Evolutionary conservation across 108 stramenopile species (phyloP).

Genomic region (Fistulifera pelliculosa): DNA sequence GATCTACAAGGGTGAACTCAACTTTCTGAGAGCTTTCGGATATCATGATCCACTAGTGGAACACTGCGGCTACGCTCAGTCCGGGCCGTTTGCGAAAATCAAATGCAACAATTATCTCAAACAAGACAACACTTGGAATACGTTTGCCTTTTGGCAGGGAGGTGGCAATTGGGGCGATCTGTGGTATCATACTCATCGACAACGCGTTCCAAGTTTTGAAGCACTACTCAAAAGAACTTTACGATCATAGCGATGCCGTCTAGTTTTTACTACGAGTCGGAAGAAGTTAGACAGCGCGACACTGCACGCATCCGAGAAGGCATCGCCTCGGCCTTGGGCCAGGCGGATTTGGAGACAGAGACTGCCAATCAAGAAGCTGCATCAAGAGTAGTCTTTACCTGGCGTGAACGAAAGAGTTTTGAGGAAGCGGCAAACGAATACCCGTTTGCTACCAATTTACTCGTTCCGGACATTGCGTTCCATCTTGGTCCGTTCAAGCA

Average conservation of each 20-base stretch:
- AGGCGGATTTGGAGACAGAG: background rate
- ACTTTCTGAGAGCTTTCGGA: conserved; percentile 1
- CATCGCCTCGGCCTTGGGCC: background rate
- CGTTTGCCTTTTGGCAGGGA: conserved; percentile 30
- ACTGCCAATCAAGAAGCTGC: background rate
- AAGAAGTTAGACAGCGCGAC: background rate
- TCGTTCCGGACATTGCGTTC: conserved; percentile 36
- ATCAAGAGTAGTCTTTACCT: conserved; percentile 14
- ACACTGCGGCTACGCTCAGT: background rate
- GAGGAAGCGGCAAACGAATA: conserved; percentile 18
- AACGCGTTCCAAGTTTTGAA: conserved; percentile 16
- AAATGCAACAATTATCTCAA: background rate
- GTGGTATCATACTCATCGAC: conserved; percentile 18
- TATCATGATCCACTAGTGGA: background rate
- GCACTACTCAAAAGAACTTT: conserved; percentile 18
- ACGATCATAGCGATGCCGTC: conserved; percentile 25
- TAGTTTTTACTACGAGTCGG: conserved; percentile 15
- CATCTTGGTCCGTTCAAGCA: conserved; percentile 25
- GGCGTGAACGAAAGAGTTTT: conserved; percentile 28
- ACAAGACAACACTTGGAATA: background rate
- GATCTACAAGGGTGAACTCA: conserved; percentile 18
- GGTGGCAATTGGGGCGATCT: conserved; percentile 38
- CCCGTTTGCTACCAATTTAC: conserved; percentile 21
- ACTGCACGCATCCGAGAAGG: background rate
- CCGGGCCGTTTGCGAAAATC: background rate